Percentiles rank a stretch among this genome's conserved stretches.
Evolutionary conservation across 164 flowering plant genomes (phyloP).

Genomic region (Echeveria elegans): DNA sequence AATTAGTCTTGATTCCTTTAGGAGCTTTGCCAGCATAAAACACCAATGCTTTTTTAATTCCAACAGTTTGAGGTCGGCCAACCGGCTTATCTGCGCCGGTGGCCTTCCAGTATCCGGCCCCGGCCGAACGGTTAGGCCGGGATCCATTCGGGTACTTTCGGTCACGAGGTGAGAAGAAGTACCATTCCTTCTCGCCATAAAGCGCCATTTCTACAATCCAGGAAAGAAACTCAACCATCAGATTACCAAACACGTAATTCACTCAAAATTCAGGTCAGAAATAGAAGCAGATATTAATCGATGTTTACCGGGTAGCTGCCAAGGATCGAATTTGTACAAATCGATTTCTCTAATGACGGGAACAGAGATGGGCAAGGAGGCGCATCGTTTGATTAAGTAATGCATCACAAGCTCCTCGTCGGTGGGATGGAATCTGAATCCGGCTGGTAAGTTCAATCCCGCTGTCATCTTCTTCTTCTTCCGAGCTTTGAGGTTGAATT

Average conservation of each 20-base stretch:
- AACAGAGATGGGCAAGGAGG: slow-evolving; percentile 27
- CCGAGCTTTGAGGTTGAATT: neutral
- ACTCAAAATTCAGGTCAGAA: neutral
- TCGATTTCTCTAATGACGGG: slow-evolving; percentile 59
- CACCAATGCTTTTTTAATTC: too few species aligned
- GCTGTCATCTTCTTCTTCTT: slow-evolving; percentile 11
- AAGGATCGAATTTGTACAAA: slow-evolving; percentile 61
- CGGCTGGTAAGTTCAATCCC: slow-evolving; percentile 37
- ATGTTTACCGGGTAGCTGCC: slow-evolving; percentile 49
- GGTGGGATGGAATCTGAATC: slow-evolving; percentile 67
- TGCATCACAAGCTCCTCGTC: slow-evolving; percentile 61
- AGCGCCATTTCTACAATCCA: slow-evolving; percentile 33
- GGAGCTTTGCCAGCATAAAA: too few species aligned
- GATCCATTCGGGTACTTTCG: too few species aligned
- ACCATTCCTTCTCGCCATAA: slow-evolving; percentile 26
- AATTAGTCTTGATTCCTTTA: too few species aligned
- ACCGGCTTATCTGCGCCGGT: too few species aligned
- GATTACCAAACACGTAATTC: neutral
- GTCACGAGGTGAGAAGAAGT: too few species aligned
- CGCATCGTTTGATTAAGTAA: slow-evolving; percentile 42
- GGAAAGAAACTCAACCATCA: neutral
- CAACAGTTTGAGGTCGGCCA: too few species aligned
- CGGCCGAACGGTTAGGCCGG: too few species aligned
- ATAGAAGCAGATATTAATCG: neutral
- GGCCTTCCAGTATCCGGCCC: too few species aligned